Conservation (phyloP, 352 stramenopile genomes). For the Phytopythium vexans region DNA sequence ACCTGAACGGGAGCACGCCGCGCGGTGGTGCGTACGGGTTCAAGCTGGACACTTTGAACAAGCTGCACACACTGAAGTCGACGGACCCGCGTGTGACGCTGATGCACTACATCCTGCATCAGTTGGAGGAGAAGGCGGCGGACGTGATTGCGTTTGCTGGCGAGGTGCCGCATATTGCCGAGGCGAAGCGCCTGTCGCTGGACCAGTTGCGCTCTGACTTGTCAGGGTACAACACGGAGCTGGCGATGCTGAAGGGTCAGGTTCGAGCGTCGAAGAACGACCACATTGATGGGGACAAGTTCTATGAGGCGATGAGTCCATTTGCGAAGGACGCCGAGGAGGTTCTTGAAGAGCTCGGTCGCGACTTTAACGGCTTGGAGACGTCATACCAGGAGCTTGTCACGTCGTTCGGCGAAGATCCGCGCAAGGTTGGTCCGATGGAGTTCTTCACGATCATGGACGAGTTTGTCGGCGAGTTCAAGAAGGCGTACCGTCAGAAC, state of each 20-base stretch:
- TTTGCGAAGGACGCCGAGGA: conserved; percentile 80
- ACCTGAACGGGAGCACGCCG: conserved; percentile 88
- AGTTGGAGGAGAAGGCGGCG: conserved; percentile 73
- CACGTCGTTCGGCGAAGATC: conserved; percentile 81
- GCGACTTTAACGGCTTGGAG: conserved; percentile 71
- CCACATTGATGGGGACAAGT: conserved; percentile 67
- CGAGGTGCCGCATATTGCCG: conserved; percentile 73
- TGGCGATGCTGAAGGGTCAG: conserved; percentile 83
- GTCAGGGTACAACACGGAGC: conserved; percentile 77
- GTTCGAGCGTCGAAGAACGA: conserved; percentile 75
- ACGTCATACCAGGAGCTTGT: conserved; percentile 76
- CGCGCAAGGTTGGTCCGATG: conserved; percentile 74
- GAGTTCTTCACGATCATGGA: conserved; percentile 84
- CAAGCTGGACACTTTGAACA: conserved; percentile 88
- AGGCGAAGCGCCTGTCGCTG: conserved; percentile 77
- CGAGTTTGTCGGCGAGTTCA: conserved; percentile 84
- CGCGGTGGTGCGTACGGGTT: conserved; percentile 90
- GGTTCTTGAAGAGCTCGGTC: conserved; percentile 74
- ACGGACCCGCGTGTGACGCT: conserved; percentile 76
- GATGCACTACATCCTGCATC: conserved; percentile 79
- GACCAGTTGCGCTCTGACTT: conserved; percentile 82
- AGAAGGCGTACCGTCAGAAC: conserved; percentile 86
- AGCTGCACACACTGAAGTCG: conserved; percentile 85
- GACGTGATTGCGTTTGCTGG: conserved; percentile 77
- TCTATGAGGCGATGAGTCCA: conserved; percentile 79